Percentiles rank a stretch among this genome's conserved stretches.
These are phyloP conservation scores for Seiridium unicorne DNA, from an alignment of 2,329 filamentous ascomycete species.

Conservation along the genomic window DNA sequence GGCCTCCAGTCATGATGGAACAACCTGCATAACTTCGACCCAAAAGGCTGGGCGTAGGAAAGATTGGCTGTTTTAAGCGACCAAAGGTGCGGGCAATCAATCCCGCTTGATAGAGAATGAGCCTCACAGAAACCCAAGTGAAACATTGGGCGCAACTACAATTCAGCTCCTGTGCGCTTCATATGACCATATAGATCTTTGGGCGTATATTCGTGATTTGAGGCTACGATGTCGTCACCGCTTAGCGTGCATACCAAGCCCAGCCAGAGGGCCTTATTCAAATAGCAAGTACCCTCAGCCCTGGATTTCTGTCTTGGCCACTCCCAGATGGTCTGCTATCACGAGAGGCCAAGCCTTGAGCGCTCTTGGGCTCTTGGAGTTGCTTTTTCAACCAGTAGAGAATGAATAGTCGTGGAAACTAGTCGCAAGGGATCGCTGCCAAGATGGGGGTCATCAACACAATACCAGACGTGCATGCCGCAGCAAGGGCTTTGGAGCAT, in stretches of 20 bases:
- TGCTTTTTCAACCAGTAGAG: not conserved
- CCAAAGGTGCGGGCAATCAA: no score
- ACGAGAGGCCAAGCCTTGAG: not conserved
- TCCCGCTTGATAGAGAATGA: not conserved
- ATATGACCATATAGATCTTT: not conserved
- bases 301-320: not conserved
- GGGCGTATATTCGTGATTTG: conserved; percentile 4
- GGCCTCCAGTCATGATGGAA: no score
- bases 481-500: not conserved
- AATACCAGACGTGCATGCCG: not conserved
- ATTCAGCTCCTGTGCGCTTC: not conserved
- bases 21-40: no score
- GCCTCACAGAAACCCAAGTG: not conserved
- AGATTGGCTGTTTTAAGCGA: no score
- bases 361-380: not conserved
- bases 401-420: not conserved
- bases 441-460: not conserved
- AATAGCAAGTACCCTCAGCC: not conserved
- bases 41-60: no score
- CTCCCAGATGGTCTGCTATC: not conserved
- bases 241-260: not conserved
- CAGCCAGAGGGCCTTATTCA: not conserved
- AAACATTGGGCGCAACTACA: not conserved
- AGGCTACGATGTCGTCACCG: not conserved
- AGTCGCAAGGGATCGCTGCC: not conserved